Evolutionary conservation across 371 early-diverging fungal genomes (phyloP), one percentile per base, ranked within the genome.

Genomic region (Apophysomyces sp.): DNA sequence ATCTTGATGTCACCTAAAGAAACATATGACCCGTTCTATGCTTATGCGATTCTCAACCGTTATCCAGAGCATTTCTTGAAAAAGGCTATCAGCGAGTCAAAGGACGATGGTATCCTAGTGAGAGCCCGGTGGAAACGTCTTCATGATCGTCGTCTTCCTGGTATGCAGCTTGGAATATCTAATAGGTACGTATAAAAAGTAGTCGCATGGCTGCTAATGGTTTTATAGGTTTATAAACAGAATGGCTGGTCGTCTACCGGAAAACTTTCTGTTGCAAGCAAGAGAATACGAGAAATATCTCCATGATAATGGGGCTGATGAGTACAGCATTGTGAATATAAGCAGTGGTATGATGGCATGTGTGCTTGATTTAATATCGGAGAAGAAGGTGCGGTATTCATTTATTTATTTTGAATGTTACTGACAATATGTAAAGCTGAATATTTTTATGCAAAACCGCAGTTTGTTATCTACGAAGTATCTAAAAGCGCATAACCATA

Each of bases 1-100:
- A 69, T 74, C 49, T 69, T 86, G 27, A 57, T 84, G 64, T 84
- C 88, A 0, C 86, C 88, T 5, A 60, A 67, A 18, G 78, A 81
- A 52, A 49, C 44, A 31, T 86, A 77, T 52, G 79, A 81, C 52
- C 65, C 84, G 6, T 67, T 77, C 13, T 75, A 74, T 53, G 74
- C 76, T 0, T 81, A 72, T 56, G 57, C 54, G 0, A 58, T 85
- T 7, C 34, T 86, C 6, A 52, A 66, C 30, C 39, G 28, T 6
- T 83, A 74, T 60, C 66, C 83, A 1, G 18, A 53, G n/a, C 27
- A 40, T 0, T 6, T 61, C 4, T 58, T 71, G 4, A 58, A 54
- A 5, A 15, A 9, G 2, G 74, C 76, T 0, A 30, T 78, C 7
- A 52, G 63, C 18, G 27, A 37, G 13, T 29, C 76, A 51, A 62